phyloP scores from a whole-genome alignment of 192 early-diverging fungal species.

The Helicostylum pulchrum region DNA sequence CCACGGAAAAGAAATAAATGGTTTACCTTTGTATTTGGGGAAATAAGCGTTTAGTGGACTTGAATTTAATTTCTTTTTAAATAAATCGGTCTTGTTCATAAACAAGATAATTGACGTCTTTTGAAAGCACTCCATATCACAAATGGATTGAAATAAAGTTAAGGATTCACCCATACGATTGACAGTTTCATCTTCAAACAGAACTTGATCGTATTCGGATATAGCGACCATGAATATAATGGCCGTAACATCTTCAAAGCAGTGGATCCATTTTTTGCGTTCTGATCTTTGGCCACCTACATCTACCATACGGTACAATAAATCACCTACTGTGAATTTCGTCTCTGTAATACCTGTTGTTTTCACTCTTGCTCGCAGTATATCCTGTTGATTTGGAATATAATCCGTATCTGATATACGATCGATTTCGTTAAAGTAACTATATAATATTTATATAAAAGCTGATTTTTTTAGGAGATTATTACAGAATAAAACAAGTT shows the following conservation, averaged over 20 bases:
- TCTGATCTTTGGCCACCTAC: slow-evolving; percentile 97
- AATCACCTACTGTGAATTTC: slow-evolving; percentile 84
- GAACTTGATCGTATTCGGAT: slow-evolving; percentile 92
- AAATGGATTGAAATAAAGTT: slow-evolving; percentile 95
- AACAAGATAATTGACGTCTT: slow-evolving; percentile 96
- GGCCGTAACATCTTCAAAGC: slow-evolving; percentile 95
- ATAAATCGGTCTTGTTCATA: slow-evolving; percentile 97
- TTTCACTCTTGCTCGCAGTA: slow-evolving; percentile 93
- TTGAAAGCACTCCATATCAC: slow-evolving; percentile 94
- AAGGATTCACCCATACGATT: slow-evolving; percentile 97
- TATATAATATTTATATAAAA: slow-evolving; percentile 25
- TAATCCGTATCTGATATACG: slow-evolving; percentile 79
- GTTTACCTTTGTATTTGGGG: slow-evolving; percentile 83
- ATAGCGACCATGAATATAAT: slow-evolving; percentile 97
- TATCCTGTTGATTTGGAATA: slow-evolving; percentile 91
- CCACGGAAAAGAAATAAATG: no score
- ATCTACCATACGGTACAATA: slow-evolving; percentile 95
- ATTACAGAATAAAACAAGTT: slow-evolving; percentile 4
- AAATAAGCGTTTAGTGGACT: slow-evolving; percentile 89
- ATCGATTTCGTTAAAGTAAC: slow-evolving; percentile 93
- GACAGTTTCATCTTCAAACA: slow-evolving; percentile 94
- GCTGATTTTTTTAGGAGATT: background rate
- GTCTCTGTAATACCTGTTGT: slow-evolving; percentile 97
- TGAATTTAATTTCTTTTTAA: slow-evolving; percentile 83
- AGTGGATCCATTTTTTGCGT: slow-evolving; percentile 99